Evolutionary conservation across 2,329 filamentous ascomycete species (phyloP), one percentile per base, ranked within the genome.

Genomic region (Xylariaceae sp.): DNA sequence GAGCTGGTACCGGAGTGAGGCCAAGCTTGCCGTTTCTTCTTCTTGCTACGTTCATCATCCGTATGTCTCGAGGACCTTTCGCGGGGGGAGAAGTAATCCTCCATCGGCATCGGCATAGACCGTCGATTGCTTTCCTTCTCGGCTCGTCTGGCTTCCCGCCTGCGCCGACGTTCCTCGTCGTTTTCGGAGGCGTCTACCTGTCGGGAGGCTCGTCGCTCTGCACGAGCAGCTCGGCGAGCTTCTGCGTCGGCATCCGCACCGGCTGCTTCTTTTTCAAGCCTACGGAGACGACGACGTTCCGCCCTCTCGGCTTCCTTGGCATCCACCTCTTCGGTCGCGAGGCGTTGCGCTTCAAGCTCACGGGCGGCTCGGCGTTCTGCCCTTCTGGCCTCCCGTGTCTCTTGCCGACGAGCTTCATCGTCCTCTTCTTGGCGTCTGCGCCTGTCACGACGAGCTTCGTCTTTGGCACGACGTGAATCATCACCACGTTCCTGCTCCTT

Each of bases 1-100:
- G 81, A 85, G 9, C 80, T 82, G 0, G 82, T 86, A 22, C 83
- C 82, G 6, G 79, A 84, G 63, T 84, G 80, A 16, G 83, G 82
- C 83, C 83, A 86, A 10, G 72, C 72, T 9, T 74, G 69, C 19
- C 54, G 43, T 33, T 70, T 63, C 54, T 53, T 65, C 54, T 49
- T 64, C 56, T 51, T 62, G 38, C 48, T 41, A 18, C 56, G 65
- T 47, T 68, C 73, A 31, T 64, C 71, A 42, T 72, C 73, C 49
- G 57, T 58, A 51, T 69, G 59, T 36, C 60, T 60, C 9, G 61
- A 71, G 69, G 45, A 69, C 63, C 63, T 70, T 69, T 58, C 74
- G 9, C 45, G 72, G 5, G 74, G 65, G 53, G 78, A 75, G 43
- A 73, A 70, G 40, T 73, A 75, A 31, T 77, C 73, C 18, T 78